Conservation (phyloP, 2,329 filamentous ascomycete genomes). For the Botrytis byssoidea region DNA sequence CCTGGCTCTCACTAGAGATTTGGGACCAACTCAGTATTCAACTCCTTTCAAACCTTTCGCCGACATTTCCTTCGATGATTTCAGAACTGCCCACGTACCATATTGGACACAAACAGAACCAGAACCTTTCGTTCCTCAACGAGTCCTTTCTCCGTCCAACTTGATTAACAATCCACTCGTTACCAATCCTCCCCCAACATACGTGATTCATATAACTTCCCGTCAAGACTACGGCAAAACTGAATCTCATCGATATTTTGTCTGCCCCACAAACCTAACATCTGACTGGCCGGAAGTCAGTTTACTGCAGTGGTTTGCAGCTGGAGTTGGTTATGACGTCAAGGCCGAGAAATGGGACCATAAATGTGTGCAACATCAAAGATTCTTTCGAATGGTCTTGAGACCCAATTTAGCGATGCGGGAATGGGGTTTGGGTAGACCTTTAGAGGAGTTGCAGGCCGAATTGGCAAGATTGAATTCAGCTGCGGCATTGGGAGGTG, state of each 20-base stretch:
- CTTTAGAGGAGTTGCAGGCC: slow-evolving; percentile 8
- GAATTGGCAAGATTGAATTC: slow-evolving; percentile 10
- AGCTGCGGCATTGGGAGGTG: not conserved
- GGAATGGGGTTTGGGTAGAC: slow-evolving; percentile 15
- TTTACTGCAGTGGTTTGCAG: slow-evolving; percentile 33
- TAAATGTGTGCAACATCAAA: slow-evolving; percentile 31
- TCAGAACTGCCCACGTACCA: not conserved
- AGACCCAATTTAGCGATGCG: slow-evolving; percentile 32
- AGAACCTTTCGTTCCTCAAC: slow-evolving; percentile 20
- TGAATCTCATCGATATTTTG: slow-evolving; percentile 36
- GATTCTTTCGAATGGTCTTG: slow-evolving; percentile 33
- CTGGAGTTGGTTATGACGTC: slow-evolving; percentile 31
- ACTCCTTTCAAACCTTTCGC: not conserved
- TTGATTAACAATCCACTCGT: slow-evolving; percentile 32
- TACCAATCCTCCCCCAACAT: slow-evolving; percentile 24
- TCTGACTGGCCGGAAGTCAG: slow-evolving; percentile 33
- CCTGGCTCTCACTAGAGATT: not conserved
- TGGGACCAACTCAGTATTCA: not conserved
- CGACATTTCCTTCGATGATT: slow-evolving; percentile 10
- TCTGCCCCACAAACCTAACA: slow-evolving; percentile 28
- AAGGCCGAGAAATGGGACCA: slow-evolving; percentile 35
- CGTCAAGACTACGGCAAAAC: slow-evolving; percentile 34
- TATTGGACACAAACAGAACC: slow-evolving; percentile 1
- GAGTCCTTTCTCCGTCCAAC: slow-evolving; percentile 28
- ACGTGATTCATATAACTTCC: slow-evolving; percentile 33